phyloP scores from a whole-genome alignment of 2,329 filamentous ascomycete species.

The Diaporthe caulivora region DNA sequence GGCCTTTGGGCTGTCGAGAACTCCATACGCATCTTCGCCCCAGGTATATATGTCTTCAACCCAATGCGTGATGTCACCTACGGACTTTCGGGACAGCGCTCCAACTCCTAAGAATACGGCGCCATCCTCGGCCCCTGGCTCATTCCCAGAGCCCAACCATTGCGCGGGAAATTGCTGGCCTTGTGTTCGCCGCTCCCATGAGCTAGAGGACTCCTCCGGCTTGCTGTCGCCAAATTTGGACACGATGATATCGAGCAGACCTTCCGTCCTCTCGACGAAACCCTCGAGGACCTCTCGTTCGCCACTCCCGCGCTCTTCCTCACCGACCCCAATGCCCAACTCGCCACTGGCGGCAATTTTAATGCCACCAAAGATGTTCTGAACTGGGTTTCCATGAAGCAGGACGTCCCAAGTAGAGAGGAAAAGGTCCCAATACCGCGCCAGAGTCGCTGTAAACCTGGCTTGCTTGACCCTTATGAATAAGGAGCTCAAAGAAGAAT shows the following conservation, averaged over 20 bases:
- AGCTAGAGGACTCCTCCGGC: slow-evolving; percentile 43
- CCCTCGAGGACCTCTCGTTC: slow-evolving; percentile 94
- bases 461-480: slow-evolving; percentile 73
- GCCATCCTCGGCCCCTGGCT: slow-evolving; percentile 80
- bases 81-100: slow-evolving; percentile 76
- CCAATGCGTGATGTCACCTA: slow-evolving; percentile 84
- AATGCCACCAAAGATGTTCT: slow-evolving; percentile 83
- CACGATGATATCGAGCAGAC: slow-evolving; percentile 88
- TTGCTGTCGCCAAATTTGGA: slow-evolving; percentile 80
- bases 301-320: slow-evolving; percentile 94
- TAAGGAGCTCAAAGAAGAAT: slow-evolving; percentile 77
- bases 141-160: slow-evolving; percentile 82
- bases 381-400: slow-evolving; percentile 88
- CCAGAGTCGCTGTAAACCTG: slow-evolving; percentile 79
- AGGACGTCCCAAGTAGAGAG: slow-evolving; percentile 87
- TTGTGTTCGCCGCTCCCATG: slow-evolving; percentile 43
- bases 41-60: slow-evolving; percentile 89
- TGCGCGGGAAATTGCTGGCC: slow-evolving; percentile 47
- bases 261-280: slow-evolving; percentile 82
- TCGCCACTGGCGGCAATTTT: slow-evolving; percentile 93
- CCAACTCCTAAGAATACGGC: slow-evolving; percentile 88
- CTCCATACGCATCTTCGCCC: slow-evolving; percentile 87
- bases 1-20: slow-evolving; percentile 82
- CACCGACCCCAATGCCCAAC: slow-evolving; percentile 92
- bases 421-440: slow-evolving; percentile 83